Evolutionary conservation across 164 flowering plant genomes (phyloP), one percentile per base, ranked within the genome.

Genomic region (Hamamelis virginiana): DNA sequence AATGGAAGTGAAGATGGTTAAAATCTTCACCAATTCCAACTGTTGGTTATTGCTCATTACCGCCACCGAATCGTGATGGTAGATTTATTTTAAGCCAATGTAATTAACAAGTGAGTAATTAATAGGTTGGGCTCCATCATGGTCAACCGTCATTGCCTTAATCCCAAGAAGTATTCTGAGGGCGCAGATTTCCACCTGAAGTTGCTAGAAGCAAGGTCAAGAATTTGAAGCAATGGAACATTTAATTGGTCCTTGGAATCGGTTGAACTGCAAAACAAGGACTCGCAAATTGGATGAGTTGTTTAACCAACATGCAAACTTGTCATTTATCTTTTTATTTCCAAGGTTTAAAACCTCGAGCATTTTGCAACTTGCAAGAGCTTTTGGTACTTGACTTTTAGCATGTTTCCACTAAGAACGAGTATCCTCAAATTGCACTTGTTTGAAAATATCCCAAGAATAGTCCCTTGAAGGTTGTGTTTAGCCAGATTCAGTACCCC

Each of bases 291-390:
- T 62, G 38, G 80, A 8, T 43, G 75, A 46, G 18, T 28, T 72
- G 23, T 69, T 82, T 75, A 92, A 70, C 66, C 59, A 62, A 60
- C 71, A 85, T 8, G 96, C 94, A 65, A 85, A 92, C 0, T 5
- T 63, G 38, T 78, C 91, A 5, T 23, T 52, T 0, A 92, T 62
- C 26, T 43, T 51, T 60, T 92, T 92, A 70, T 77, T 84, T 9
- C 92, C 96, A 28, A 89, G 66, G 62, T 85, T 76, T 21, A 91
- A 70, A 47, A 88, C 87, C 77, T 88, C 81, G 27, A 93, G 67
- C 19, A 10, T 10, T 9, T 0, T 45, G 72, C 95, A 91, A 14
- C 82, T 85, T 63, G 71, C 57, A 62, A 92, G 74, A 25, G 92
- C 77, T 19, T 19, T 55, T 33, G 95, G 86, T 18, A 92, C n/a